Evolutionary conservation across 805 yeast species (phyloP).

Genomic region (Candida saitoana): DNA sequence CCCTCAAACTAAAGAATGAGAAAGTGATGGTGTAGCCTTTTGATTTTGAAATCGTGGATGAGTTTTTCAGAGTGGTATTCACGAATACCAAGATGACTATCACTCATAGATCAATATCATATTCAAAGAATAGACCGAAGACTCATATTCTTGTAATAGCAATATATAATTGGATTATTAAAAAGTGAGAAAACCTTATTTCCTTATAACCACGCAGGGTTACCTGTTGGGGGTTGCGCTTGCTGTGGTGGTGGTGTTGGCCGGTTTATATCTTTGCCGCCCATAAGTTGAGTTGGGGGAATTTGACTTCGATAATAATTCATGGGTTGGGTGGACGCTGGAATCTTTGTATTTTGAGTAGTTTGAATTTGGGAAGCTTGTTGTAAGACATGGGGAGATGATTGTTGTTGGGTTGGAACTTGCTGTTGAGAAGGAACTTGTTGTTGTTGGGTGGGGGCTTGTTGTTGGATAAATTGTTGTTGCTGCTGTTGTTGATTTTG

Average conservation of each 20-base stretch:
- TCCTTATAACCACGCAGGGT: constrained; percentile 18
- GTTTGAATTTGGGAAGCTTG: constrained; percentile 16
- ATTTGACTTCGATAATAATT: not conserved
- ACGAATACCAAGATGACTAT: too few relatives aligned
- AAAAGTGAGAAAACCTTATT: not conserved
- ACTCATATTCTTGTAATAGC: too few relatives aligned
- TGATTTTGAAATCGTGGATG: too few relatives aligned
- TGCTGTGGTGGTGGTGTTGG: constrained; percentile 12
- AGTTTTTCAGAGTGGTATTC: too few relatives aligned
- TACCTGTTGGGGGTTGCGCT: constrained; percentile 12
- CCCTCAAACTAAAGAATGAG: too few relatives aligned
- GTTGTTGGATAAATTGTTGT: constrained; percentile 13
- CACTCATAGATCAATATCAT: too few relatives aligned
- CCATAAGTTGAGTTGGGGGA: not conserved
- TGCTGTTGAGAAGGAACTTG: constrained; percentile 14
- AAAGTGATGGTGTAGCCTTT: not conserved
- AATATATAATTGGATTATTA: not conserved
- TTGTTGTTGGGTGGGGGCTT: constrained; percentile 11
- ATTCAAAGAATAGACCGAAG: too few relatives aligned
- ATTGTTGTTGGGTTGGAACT: constrained; percentile 10
- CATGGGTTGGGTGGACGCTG: constrained; percentile 6
- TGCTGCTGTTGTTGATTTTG: constrained; percentile 8
- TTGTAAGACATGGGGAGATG: constrained; percentile 16
- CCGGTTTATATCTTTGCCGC: not conserved
- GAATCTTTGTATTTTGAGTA: constrained; percentile 9